Base-by-base conservation (phyloP, 345 rosid genomes). In the Melaleuca quinquenervia region DNA sequence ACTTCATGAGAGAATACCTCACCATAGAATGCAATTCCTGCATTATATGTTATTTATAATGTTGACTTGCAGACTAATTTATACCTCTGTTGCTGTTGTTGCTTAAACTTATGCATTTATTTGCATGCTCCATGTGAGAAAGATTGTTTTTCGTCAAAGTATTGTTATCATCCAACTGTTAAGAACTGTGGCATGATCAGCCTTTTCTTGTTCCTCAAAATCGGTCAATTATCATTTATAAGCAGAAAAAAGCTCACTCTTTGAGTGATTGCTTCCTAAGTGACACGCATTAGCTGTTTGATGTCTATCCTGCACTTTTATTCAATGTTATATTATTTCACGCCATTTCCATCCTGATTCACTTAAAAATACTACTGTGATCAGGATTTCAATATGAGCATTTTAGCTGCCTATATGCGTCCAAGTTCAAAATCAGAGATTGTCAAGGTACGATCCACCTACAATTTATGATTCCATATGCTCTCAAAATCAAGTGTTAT, bases 341-440 rank as follows among this genome's bases (percentile, higher is more conserved):
- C 5, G 41, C 20, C 49, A 36, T 49, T 50, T 84, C 21, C 64
- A 4, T 36, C 16, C 91, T 70, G 13, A 32, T 70, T 36, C 48
- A 5, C 48, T 18, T 36, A 36, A 36, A 36, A n/a, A n/a, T n/a
- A n/a, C 78, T 70, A 32, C 80, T 36, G 80, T 70, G 80, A 41
- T 70, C 80, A 97, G 99, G 96, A 95, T 85, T 97, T 97, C 91
- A 95, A 95, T 91, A 92, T 96, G 98, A 95, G 98, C 85, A 93
- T 96, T 82, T 90, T 96, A 91, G 97, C 98, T 78, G 97, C 98
- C 36, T 93, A 92, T 55, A 91, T 93, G 48, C 93, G 96, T 82
- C 96, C 98, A 3, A 93, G 92, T 89, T 94, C 98, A 1, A 92
- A 88, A 85, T 95, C 96, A 53, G 97, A 97, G 90, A 97, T 97